Percentiles rank a stretch among this genome's conserved stretches.
Conservation (phyloP, 2,329 filamentous ascomycete species). For the Blastomyces parvus region DNA sequence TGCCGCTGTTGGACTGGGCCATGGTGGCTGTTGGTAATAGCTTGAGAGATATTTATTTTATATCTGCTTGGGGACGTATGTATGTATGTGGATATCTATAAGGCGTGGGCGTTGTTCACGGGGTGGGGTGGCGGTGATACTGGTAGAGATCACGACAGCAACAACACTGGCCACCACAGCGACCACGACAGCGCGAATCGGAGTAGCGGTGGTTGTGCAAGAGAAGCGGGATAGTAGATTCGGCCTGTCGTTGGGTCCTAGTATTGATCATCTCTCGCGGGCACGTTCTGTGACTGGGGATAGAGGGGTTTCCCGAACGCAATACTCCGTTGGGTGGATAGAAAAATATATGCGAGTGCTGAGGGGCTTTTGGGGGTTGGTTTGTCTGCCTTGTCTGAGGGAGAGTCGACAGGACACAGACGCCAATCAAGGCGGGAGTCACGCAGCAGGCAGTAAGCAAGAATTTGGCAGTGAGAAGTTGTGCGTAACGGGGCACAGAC, state of each 20-base stretch:
- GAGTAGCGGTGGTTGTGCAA: slow-evolving; percentile 11
- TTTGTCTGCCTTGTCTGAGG: too few species aligned
- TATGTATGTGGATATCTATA: background rate
- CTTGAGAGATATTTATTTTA: background rate
- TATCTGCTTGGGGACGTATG: background rate
- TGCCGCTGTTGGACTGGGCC: background rate
- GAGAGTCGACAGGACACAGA: too few species aligned
- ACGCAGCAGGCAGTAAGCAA: background rate
- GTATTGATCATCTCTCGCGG: slow-evolving; percentile 8
- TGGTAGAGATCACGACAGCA: background rate
- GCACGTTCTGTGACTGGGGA: background rate
- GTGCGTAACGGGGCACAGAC: background rate
- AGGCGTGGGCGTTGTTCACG: background rate
- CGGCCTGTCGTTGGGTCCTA: background rate
- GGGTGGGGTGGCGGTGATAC: background rate
- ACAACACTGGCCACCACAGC: background rate
- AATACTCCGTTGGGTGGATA: too few species aligned
- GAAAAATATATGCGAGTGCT: too few species aligned
- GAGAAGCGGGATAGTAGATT: slow-evolving; percentile 6
- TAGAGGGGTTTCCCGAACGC: background rate
- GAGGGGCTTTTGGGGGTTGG: background rate
- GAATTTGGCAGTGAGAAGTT: too few species aligned
- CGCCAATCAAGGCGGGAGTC: too few species aligned
- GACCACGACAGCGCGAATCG: background rate
- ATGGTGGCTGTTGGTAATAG: background rate